Evolutionary conservation across 768 basidiomycete species (phyloP).

Genomic region (Xerocomus potaroensis): DNA sequence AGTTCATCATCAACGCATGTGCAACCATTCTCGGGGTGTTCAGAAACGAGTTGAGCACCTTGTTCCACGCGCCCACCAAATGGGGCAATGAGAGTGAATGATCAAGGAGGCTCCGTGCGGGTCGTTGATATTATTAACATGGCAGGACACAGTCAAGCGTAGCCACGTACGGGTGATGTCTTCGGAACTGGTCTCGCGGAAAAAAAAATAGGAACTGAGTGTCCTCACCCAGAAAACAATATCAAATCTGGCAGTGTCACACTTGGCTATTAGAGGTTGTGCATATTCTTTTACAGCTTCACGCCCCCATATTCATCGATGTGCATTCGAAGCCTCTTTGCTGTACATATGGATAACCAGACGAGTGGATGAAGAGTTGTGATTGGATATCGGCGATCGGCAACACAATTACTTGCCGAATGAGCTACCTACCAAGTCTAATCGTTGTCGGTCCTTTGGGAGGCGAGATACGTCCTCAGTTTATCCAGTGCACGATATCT

Average conservation of each 20-base stretch:
- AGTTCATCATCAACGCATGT: no score
- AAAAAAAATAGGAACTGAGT: slow-evolving; percentile 75
- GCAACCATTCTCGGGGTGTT: no score
- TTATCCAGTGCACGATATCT: slow-evolving; percentile 60
- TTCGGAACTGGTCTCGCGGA: slow-evolving; percentile 97
- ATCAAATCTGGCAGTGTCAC: slow-evolving; percentile 31
- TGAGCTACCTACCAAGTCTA: no score
- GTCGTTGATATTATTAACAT: no score
- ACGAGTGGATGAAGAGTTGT: no score
- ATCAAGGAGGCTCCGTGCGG: no score
- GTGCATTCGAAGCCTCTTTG: slow-evolving; percentile 25
- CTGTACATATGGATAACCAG: slow-evolving; percentile 12
- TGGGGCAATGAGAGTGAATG: no score
- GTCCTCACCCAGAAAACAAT: slow-evolving; percentile 53
- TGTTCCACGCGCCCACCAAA: no score
- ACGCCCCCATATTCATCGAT: slow-evolving; percentile 17
- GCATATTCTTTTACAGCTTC: slow-evolving; percentile 55
- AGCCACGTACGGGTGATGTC: slow-evolving; percentile 91
- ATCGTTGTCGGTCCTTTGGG: no score
- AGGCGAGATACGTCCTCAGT: slow-evolving; percentile 41
- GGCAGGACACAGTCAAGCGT: neutral
- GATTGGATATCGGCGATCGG: no score
- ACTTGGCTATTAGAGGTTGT: slow-evolving; percentile 75
- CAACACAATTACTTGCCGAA: neutral
- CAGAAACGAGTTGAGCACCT: no score